phyloP scores from a whole-genome alignment of 2,329 filamentous ascomycete species.

The Stagonosporopsis cucurbitacearum region DNA sequence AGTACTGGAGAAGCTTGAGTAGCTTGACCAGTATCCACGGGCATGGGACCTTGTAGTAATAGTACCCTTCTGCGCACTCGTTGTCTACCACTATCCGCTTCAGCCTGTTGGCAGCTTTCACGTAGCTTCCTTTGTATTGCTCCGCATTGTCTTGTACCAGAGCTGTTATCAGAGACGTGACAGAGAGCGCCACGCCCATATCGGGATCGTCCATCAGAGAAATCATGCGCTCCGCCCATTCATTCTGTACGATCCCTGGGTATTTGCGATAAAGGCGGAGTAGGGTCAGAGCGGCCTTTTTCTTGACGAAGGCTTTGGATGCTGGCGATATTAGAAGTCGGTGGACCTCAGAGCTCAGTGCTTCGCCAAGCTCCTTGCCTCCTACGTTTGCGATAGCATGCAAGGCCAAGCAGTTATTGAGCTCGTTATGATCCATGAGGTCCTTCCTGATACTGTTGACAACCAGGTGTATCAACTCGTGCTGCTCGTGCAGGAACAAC shows the following conservation, averaged over 20 bases:
- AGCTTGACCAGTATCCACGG: conserved; percentile 98
- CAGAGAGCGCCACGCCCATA: conserved; percentile 90
- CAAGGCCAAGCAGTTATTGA: conserved; percentile 94
- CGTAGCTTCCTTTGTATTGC: conserved; percentile 90
- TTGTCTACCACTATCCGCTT: conserved; percentile 91
- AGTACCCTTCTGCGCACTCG: conserved; percentile 87
- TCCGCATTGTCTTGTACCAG: conserved; percentile 93
- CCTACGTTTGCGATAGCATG: conserved; percentile 99
- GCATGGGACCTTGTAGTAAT: conserved; percentile 99
- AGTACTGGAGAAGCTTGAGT: conserved; percentile 90
- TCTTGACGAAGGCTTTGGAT: conserved; percentile 98
- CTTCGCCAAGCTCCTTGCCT: conserved; percentile 95
- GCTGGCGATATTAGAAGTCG: conserved; percentile 92
- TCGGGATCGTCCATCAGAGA: conserved; percentile 98
- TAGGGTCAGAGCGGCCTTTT: conserved; percentile 94
- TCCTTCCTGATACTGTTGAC: conserved; percentile 99
- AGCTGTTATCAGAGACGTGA: conserved; percentile 94
- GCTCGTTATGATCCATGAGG: conserved; percentile 89
- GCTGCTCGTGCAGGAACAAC: conserved; percentile 94
- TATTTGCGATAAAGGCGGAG: conserved; percentile 94
- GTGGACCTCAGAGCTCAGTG: conserved; percentile 89
- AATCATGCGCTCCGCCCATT: conserved; percentile 98
- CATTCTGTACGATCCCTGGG: conserved; percentile 89
- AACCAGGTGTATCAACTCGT: conserved; percentile 93
- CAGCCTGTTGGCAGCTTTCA: conserved; percentile 87